A percentile compares a stretch with the other conserved stretches of the same genome.
These are phyloP conservation scores for Lathyrus aphaca DNA, from an alignment of 306 rosid species.

Conservation along the genomic window DNA sequence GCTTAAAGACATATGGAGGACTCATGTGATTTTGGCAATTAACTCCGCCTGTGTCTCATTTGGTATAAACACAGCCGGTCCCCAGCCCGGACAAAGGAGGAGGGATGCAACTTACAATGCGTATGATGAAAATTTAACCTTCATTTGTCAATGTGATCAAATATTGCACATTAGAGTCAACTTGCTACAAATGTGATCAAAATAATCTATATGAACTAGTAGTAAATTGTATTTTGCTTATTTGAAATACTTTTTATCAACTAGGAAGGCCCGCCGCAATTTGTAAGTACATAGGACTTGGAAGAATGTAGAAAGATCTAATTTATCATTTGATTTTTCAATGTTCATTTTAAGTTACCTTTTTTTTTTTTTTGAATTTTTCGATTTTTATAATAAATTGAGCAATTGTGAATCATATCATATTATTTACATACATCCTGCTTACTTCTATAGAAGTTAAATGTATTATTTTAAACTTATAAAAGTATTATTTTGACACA, in stretches of 20 bases:
- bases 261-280: not conserved
- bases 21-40: slow-evolving; percentile 25
- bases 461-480: not conserved
- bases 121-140: not conserved
- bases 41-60: slow-evolving; percentile 62
- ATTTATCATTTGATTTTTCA: not conserved
- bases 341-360: not conserved
- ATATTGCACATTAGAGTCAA: not conserved
- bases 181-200: not conserved
- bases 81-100: slow-evolving; percentile 82
- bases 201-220: not conserved
- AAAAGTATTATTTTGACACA: not conserved
- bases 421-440: not conserved
- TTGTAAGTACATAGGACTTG: not conserved
- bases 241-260: not conserved
- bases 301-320: not conserved
- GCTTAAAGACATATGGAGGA: not conserved
- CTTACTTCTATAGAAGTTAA: not conserved
- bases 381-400: not conserved
- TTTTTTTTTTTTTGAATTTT: too few relatives aligned
- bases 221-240: not conserved
- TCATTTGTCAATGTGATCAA: not conserved
- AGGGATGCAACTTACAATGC: slow-evolving; percentile 47
- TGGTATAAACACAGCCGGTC: slow-evolving; percentile 59
- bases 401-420: not conserved